Conservation (phyloP, 2,329 filamentous ascomycete species). For the Gnomoniopsis smithogilvyi region DNA sequence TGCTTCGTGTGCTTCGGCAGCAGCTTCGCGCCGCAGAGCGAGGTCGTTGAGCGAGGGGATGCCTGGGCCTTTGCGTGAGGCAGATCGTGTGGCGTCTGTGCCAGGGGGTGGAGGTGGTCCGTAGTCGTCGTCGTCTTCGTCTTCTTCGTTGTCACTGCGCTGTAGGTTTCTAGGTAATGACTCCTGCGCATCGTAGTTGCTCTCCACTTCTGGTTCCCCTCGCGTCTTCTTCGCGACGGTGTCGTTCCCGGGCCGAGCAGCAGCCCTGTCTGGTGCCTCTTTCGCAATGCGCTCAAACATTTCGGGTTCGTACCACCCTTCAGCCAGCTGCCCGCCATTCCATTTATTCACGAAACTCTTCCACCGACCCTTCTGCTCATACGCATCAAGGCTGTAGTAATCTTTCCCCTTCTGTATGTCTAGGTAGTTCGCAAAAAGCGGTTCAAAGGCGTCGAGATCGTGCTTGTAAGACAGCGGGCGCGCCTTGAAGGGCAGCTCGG, state of each 20-base stretch:
- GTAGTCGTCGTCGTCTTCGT: slow-evolving; percentile 50
- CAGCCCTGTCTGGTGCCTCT: not conserved
- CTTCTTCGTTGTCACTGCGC: slow-evolving; percentile 22
- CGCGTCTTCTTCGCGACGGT: not conserved
- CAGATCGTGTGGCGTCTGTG: slow-evolving; percentile 41
- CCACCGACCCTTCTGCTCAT: slow-evolving; percentile 81
- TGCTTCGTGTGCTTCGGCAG: slow-evolving; percentile 46
- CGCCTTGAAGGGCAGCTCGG: slow-evolving; percentile 62
- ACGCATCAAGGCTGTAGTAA: slow-evolving; percentile 65
- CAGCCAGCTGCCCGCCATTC: slow-evolving; percentile 83
- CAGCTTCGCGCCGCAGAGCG: slow-evolving; percentile 51
- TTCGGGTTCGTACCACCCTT: slow-evolving; percentile 89
- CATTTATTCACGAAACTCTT: slow-evolving; percentile 91
- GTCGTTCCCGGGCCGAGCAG: not conserved
- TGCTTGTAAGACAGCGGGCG: slow-evolving; percentile 60
- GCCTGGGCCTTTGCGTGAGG: slow-evolving; percentile 45
- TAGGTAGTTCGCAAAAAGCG: slow-evolving; percentile 80
- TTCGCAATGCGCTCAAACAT: slow-evolving; percentile 44
- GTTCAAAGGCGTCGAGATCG: slow-evolving; percentile 63
- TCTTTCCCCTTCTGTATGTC: slow-evolving; percentile 80
- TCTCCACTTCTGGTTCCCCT: slow-evolving; percentile 27
- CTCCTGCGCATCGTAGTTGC: slow-evolving; percentile 21
- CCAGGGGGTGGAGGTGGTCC: slow-evolving; percentile 44
- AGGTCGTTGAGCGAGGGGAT: slow-evolving; percentile 76
- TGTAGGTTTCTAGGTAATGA: not conserved